phyloP scores from a whole-genome alignment of 192 early-diverging fungal genomes.

The Backusella mclennaniae region DNA sequence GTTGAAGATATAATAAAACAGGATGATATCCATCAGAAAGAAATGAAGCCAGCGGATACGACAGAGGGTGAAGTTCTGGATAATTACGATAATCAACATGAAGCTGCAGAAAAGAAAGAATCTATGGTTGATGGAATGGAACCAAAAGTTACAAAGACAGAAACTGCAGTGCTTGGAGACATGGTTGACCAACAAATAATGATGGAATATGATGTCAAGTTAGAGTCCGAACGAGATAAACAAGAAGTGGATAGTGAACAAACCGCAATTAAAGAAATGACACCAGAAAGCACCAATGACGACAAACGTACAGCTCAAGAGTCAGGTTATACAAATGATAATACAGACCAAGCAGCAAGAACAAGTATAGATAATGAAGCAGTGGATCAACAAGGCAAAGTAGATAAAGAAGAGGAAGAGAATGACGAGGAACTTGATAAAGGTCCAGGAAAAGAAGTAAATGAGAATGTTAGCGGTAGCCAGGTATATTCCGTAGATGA shows the following conservation, averaged over 20 bases:
- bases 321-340: background rate
- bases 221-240: background rate
- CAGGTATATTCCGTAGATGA: background rate
- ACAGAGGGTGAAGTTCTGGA: background rate
- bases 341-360: background rate
- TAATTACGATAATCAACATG: background rate
- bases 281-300: background rate
- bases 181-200: background rate
- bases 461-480: background rate
- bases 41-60: background rate
- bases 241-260: background rate
- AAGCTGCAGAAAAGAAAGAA: background rate
- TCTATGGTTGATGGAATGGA: background rate
- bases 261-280: background rate
- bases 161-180: background rate
- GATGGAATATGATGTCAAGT: background rate
- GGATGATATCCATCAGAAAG: background rate
- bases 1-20: background rate
- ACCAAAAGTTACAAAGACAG: background rate
- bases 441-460: background rate
- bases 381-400: background rate
- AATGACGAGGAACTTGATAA: background rate
- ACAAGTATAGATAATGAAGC: background rate
- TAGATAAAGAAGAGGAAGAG: background rate
- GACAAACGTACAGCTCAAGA: background rate